These are phyloP conservation scores for Physaria fendleri DNA, from an alignment of 345 rosid species.

Conservation along the genomic window DNA sequence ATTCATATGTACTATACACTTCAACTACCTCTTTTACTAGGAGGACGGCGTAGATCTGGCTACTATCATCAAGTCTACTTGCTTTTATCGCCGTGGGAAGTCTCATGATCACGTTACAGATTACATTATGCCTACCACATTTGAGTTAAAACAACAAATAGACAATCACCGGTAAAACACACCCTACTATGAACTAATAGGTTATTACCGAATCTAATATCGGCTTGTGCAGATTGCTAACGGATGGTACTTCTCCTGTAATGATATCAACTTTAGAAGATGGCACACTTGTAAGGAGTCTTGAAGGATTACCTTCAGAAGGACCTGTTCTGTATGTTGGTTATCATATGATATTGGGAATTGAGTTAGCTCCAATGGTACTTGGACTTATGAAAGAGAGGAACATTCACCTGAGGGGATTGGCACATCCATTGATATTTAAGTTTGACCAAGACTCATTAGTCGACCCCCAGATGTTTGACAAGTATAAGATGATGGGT, in stretches of 20 bases:
- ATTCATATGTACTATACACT: not conserved
- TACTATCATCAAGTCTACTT: constrained; percentile 35
- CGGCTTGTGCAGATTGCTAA: constrained; percentile 32
- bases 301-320: constrained; percentile 65
- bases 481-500: constrained; percentile 48
- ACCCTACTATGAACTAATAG: not conserved
- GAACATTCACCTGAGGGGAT: constrained; percentile 56
- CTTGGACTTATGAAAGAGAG: constrained; percentile 37
- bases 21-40: constrained; percentile 22
- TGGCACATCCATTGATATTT: constrained; percentile 60
- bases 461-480: constrained; percentile 29
- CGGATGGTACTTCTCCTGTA: constrained; percentile 42
- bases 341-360: constrained; percentile 68
- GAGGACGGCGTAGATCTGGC: constrained; percentile 50
- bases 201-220: not conserved
- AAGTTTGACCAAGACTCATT: constrained; percentile 21
- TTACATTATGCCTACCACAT: constrained; percentile 45
- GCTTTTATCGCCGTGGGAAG: constrained; percentile 53
- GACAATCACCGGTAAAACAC: constrained; percentile 26
- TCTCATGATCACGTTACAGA: constrained; percentile 35
- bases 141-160: constrained; percentile 36
- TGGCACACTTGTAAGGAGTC: constrained; percentile 58
- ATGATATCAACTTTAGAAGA: constrained; percentile 64
- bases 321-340: constrained; percentile 82
- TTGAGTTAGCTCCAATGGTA: constrained; percentile 46